A percentile compares a stretch with the other conserved stretches of the same genome.
phyloP scores from a whole-genome alignment of 208 protist species.

The Spongospora subterranea region DNA sequence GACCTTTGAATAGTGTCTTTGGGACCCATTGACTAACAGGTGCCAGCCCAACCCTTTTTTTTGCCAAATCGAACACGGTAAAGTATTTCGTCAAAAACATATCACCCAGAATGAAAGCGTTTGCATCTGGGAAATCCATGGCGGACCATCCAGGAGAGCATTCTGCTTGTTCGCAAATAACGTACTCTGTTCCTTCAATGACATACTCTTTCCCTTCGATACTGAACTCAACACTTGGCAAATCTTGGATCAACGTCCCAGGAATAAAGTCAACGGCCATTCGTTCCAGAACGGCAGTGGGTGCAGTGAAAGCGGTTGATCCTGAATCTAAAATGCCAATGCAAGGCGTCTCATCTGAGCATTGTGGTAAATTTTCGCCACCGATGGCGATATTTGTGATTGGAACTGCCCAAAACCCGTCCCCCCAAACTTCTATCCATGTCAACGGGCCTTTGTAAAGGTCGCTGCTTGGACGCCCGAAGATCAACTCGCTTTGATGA shows the following conservation, averaged over 20 bases:
- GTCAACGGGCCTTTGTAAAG: background rate
- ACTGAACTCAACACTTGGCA: background rate
- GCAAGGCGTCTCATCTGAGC: background rate
- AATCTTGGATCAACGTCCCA: background rate
- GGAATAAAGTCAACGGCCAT: background rate
- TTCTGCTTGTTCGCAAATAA: conserved; percentile 1
- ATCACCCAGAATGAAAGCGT: conserved; percentile 30
- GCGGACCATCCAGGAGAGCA: background rate
- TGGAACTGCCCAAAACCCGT: conserved; percentile 4
- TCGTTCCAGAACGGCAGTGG: background rate
- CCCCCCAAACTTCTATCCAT: background rate
- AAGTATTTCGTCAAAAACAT: conserved; percentile 51
- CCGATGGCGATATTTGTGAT: conserved; percentile 1
- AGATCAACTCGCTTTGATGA: conserved; percentile 11
- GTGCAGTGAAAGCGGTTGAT: background rate
- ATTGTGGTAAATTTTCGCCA: background rate
- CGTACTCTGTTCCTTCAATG: conserved; percentile 15
- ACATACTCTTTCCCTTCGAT: background rate
- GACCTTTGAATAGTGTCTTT: no score
- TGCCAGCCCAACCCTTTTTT: background rate
- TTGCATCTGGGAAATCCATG: conserved; percentile 32
- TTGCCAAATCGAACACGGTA: background rate
- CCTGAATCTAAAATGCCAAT: conserved; percentile 33
- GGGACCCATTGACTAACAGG: background rate
- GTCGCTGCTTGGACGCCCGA: background rate